Evolutionary conservation across 805 yeast genomes (phyloP), one percentile per base, ranked within the genome.

Genomic region (Lachancea thermotolerans): DNA sequence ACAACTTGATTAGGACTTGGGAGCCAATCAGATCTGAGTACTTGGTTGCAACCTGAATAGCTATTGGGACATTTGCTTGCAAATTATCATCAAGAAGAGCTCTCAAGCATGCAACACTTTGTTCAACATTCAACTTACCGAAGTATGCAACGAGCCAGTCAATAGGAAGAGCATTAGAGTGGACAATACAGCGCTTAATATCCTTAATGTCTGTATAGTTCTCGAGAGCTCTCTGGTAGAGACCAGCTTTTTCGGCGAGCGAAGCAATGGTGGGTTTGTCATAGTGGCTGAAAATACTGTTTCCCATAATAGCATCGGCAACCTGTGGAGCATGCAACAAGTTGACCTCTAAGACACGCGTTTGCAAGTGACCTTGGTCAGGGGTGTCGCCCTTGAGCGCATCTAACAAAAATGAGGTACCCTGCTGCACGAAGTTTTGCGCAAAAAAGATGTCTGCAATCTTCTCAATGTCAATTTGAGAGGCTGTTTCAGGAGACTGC

Each of bases 321-420:
- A 93, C 99, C 74, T 93, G 99, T 42, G 99, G 99, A 14, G 99
- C 99, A 65, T 90, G 95, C 62, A 87, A 67, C 64, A 93, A 74
- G 67, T 93, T 93, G 55, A 87, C 88, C 69, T 93, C 99, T 55
- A 93, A 77, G 42, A 93, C 79, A 60, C 95, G 81, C 8, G 99
- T 93, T 74, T 93, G 99, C 61, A 93, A 74, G 60, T 89, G 95
- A 14, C 96, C 97, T 62, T 93, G 96, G 51, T 90, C 84, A 35
- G 98, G 97, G 33, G 82, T 75, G 68, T 93, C 96, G 51, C 82
- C 85, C 72, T 93, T 93, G 64, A 93, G 76, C 9, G 97, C 98
- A 67, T 93, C 99, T 56, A 93, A 74, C 59, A 93, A 72, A 72
- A 93, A 88, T 11, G 99, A 96, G 30, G 99, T 93, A 64, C 97